phyloP scores from a whole-genome alignment of 176 grass and related monocot species.

The Avena insularis region DNA sequence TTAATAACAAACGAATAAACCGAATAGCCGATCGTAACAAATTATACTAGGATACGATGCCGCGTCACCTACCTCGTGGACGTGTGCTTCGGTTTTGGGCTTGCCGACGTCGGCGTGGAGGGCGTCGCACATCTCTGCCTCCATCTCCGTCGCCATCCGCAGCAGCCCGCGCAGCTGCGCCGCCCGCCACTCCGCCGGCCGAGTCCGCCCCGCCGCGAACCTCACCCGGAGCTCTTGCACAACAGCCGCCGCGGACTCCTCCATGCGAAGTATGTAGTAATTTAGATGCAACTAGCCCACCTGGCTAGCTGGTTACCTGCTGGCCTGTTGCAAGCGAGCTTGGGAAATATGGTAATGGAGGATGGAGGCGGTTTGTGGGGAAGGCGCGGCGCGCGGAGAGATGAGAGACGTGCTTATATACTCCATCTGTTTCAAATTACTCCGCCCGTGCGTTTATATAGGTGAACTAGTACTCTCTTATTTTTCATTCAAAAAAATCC shows the following conservation, averaged over 20 bases:
- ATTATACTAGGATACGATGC: not conserved
- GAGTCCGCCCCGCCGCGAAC: slow-evolving; percentile 62
- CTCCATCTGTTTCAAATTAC: no score
- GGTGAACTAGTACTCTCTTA: no score
- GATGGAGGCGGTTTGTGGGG: slow-evolving; percentile 9
- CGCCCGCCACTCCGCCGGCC: slow-evolving; percentile 61
- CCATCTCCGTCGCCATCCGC: slow-evolving; percentile 66
- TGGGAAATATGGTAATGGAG: not conserved
- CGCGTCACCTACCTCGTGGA: slow-evolving; percentile 52
- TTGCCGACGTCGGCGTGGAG: slow-evolving; percentile 73
- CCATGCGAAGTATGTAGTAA: not conserved
- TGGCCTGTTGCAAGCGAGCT: not conserved
- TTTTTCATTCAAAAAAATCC: no score
- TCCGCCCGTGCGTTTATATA: no score
- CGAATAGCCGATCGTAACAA: not conserved
- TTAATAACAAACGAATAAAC: not conserved
- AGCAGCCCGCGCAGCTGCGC: slow-evolving; percentile 62
- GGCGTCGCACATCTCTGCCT: slow-evolving; percentile 63
- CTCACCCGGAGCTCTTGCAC: slow-evolving; percentile 47
- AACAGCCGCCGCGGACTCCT: slow-evolving; percentile 27
- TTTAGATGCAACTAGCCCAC: not conserved
- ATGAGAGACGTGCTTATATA: slow-evolving; percentile 16
- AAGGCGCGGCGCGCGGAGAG: not conserved
- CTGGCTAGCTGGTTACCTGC: not conserved
- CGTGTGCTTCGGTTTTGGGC: slow-evolving; percentile 59